phyloP scores from a whole-genome alignment of 306 rosid species.

The Trichosanthes truncata region DNA sequence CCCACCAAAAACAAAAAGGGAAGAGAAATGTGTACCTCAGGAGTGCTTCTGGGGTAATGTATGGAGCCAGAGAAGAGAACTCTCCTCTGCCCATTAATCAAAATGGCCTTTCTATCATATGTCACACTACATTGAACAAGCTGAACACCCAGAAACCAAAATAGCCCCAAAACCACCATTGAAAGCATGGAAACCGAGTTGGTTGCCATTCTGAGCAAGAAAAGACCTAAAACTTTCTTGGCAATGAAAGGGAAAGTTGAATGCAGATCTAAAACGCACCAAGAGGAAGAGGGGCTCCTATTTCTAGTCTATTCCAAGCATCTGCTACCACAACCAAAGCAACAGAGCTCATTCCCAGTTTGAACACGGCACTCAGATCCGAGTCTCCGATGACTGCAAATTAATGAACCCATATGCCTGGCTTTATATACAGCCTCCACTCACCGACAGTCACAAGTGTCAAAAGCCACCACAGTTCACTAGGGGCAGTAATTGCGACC shows the following conservation, averaged over 20 bases:
- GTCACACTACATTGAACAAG: slow-evolving; percentile 58
- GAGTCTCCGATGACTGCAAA: slow-evolving; percentile 17
- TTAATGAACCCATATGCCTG: slow-evolving; percentile 9
- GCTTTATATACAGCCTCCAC: slow-evolving; percentile 15
- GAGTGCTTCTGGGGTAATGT: slow-evolving; percentile 98
- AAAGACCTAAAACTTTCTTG: background rate
- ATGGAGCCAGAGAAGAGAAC: slow-evolving; percentile 92
- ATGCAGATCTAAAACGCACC: background rate
- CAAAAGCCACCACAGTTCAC: slow-evolving; percentile 8
- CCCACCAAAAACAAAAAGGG: background rate
- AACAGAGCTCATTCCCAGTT: slow-evolving; percentile 23
- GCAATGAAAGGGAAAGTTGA: background rate
- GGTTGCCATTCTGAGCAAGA: slow-evolving; percentile 35
- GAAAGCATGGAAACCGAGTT: slow-evolving; percentile 42
- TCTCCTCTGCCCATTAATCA: slow-evolving; percentile 90
- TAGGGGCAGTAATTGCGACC: slow-evolving; percentile 23
- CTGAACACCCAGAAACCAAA: slow-evolving; percentile 30
- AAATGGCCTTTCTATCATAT: slow-evolving; percentile 77
- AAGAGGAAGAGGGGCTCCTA: background rate
- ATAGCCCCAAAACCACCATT: slow-evolving; percentile 30
- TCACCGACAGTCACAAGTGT: slow-evolving; percentile 37
- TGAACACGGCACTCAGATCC: slow-evolving; percentile 16
- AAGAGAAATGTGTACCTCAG: slow-evolving; percentile 50
- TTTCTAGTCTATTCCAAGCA: background rate
- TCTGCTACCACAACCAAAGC: slow-evolving; percentile 9